phyloP scores from a whole-genome alignment of 495 filamentous ascomycete species.

The Aspergillus asperescens region DNA sequence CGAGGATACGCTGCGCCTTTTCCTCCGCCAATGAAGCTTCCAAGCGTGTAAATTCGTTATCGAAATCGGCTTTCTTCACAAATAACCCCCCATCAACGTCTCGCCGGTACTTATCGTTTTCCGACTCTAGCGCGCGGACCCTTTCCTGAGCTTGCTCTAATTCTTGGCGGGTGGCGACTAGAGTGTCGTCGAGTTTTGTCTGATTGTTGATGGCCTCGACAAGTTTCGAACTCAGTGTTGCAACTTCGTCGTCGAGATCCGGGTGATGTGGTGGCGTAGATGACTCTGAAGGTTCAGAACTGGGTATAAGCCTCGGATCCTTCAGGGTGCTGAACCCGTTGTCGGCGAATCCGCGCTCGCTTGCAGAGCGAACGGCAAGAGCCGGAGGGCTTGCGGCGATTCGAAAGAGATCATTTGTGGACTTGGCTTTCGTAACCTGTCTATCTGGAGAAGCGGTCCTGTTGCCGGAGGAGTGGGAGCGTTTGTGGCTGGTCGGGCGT shows the following conservation, averaged over 20 bases:
- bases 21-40: constrained; percentile 62
- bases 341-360: constrained; percentile 30
- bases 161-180: constrained; percentile 77
- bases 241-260: constrained; percentile 81
- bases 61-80: constrained; percentile 61
- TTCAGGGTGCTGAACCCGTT: constrained; percentile 47
- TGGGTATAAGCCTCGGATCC: constrained; percentile 41
- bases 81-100: constrained; percentile 67
- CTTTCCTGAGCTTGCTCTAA: constrained; percentile 66
- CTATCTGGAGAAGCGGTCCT: constrained; percentile 37
- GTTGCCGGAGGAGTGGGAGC: constrained; percentile 40
- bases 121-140: constrained; percentile 62
- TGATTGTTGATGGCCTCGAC: constrained; percentile 97
- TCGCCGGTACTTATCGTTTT: constrained; percentile 63
- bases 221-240: constrained; percentile 86
- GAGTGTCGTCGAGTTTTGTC: constrained; percentile 82
- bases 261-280: constrained; percentile 54
- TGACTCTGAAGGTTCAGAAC: constrained; percentile 34
- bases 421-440: constrained; percentile 41
- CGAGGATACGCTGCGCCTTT: constrained; percentile 48
- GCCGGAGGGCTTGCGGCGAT: constrained; percentile 23
- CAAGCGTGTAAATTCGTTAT: constrained; percentile 65
- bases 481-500: constrained; percentile 37
- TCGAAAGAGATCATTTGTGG: constrained; percentile 37
- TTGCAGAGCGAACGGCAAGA: constrained; percentile 22